Base-by-base conservation (phyloP, 768 basidiomycete genomes). In the Amanita phalloides region DNA sequence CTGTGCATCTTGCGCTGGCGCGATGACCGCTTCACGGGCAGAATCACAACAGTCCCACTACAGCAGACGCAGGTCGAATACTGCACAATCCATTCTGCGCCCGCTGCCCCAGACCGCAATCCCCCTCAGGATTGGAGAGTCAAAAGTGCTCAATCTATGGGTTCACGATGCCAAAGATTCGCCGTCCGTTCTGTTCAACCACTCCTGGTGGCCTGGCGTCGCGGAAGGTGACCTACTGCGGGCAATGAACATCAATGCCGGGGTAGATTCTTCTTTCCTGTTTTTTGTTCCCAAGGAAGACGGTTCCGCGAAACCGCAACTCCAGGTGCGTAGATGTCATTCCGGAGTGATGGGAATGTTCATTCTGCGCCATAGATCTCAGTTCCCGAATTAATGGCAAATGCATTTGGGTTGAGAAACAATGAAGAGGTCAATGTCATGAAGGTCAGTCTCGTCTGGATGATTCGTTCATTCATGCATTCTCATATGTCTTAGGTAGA, bases 151-250 rank as follows among this genome's bases (percentile, higher is more conserved):
- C 44, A 84, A 80, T 35, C 72, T 75, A 10, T 89, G 88, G 87
- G 85, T 90, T 3, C 82, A 86, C 60, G 84, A 87, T 52, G 54
- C 72, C 33, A 83, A 80, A 59, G 79, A 84, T 48, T 74, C 77
- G 0, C 62, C 72, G 6, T 66, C 66, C 14, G 81, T 88, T 50
- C 69, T 81, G 14, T 74, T 92, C 62, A 90, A 90, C 56, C 83
- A 82, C 41, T 69, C 78, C 9, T 79, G 73, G 62, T 89, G 86
- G 84, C 85, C 86, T 5, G 90, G 90, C 2, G 83, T 89, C 30
- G 69, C 72, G 42, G 84, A 86, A 57, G 90, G 87, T 6, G 89
- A 91, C 58, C 67, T 88, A 61, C 60, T 91, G 38, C 73, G 77
- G 49, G 76, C 90, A 11, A 65, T 60, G 49, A 66, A 68, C 43